phyloP scores from a whole-genome alignment of 108 stramenopile genomes.

The Stephanodiscus minutulus region DNA sequence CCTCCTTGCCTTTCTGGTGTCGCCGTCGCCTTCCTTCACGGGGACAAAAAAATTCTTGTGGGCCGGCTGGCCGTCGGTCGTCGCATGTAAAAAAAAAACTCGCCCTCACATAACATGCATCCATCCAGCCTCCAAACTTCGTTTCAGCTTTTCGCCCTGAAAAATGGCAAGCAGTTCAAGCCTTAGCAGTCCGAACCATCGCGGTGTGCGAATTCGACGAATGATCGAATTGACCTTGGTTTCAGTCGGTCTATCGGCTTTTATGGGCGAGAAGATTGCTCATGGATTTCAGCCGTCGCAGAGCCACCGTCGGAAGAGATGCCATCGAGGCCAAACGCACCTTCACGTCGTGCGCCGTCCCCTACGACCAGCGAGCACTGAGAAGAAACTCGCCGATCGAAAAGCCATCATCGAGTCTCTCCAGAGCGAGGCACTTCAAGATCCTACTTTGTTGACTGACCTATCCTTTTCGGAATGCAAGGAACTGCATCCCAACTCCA shows the following conservation, averaged over 20 bases:
- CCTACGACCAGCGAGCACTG: conserved; percentile 41
- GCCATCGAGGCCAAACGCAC: not conserved
- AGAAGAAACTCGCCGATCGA: conserved; percentile 46
- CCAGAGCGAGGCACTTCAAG: conserved; percentile 67
- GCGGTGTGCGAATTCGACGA: not conserved
- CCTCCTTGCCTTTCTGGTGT: no score
- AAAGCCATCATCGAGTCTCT: conserved; percentile 44
- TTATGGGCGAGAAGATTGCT: conserved; percentile 3
- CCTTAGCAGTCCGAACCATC: conserved; percentile 4
- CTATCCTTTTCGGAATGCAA: conserved; percentile 54
- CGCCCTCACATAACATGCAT: no score
- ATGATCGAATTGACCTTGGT: not conserved
- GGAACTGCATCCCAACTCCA: conserved; percentile 54
- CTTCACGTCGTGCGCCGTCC: conserved; percentile 38
- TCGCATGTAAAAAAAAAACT: no score
- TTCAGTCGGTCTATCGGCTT: conserved; percentile 7
- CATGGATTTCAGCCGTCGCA: conserved; percentile 11
- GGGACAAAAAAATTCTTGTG: no score
- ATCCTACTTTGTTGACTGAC: conserved; percentile 68
- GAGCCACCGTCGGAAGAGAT: conserved; percentile 2
- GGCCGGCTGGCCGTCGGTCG: no score
- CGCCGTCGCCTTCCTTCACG: not conserved
- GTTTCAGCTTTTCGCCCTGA: not conserved
- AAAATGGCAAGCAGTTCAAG: conserved; percentile 1
- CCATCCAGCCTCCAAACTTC: no score